Evolutionary conservation across 1,284 basidiomycete species (phyloP).

Genomic region (Austropuccinia psidii): DNA sequence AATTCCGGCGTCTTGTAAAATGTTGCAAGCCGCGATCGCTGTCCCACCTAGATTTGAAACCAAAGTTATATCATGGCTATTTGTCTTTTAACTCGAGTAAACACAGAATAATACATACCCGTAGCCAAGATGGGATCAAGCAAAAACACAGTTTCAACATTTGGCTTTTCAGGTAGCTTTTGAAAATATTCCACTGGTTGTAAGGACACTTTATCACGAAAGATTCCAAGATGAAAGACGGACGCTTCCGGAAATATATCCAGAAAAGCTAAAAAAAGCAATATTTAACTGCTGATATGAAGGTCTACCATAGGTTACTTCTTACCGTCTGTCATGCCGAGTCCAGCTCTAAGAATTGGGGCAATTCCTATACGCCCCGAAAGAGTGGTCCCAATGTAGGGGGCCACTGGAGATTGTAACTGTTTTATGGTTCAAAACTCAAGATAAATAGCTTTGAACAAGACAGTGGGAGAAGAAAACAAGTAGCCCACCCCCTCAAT

Average conservation of each 20-base stretch:
- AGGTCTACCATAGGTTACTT: not conserved
- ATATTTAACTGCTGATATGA: not conserved
- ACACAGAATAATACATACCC: constrained; percentile 50
- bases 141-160: constrained; percentile 72
- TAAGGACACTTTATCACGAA: constrained; percentile 76
- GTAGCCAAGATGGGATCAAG: constrained; percentile 86
- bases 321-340: constrained; percentile 80
- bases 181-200: constrained; percentile 96
- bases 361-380: constrained; percentile 67
- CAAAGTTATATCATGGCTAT: constrained; percentile 29
- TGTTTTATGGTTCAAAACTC: too few species aligned
- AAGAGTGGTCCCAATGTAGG: constrained; percentile 49
- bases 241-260: constrained; percentile 74
- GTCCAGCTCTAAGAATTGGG: constrained; percentile 82
- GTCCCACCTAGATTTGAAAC: constrained; percentile 8
- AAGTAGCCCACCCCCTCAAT: constrained; percentile 59
- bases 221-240: constrained; percentile 83
- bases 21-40: constrained; percentile 42
- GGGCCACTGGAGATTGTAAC: constrained; percentile 49
- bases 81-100: constrained; percentile 52
- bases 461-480: too few species aligned
- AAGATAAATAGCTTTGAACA: too few species aligned
- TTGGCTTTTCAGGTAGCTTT: constrained; percentile 69
- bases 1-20: constrained; percentile 46
- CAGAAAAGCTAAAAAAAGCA: constrained; percentile 53